Evolutionary conservation across 148 eudicot species (phyloP).

Genomic region (Pouteria glomerata): DNA sequence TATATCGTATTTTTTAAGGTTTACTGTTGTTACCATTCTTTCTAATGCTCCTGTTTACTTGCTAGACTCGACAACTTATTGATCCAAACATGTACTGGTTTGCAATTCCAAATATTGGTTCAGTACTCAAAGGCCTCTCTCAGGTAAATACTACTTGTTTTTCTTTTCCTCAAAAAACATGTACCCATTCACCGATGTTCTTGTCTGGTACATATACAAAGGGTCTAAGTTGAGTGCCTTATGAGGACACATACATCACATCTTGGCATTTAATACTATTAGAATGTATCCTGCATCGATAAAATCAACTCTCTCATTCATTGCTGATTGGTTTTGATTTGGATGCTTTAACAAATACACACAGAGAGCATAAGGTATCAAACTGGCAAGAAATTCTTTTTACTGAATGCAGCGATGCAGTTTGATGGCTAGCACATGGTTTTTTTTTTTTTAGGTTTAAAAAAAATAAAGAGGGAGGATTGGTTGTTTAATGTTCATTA

Average conservation of each 20-base stretch:
- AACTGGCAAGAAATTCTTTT: neutral
- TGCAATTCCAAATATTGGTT: constrained; percentile 83
- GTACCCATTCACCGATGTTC: neutral
- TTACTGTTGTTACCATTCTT: neutral
- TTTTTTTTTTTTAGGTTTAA: too few relatives aligned
- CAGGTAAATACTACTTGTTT: constrained; percentile 50
- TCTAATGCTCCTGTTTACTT: constrained; percentile 7
- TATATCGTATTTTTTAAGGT: neutral
- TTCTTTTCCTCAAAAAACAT: neutral
- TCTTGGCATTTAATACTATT: neutral
- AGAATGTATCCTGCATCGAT: too few relatives aligned
- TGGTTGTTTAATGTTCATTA: too few relatives aligned
- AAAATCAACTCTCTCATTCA: too few relatives aligned
- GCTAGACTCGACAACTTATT: constrained; percentile 88
- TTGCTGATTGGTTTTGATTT: too few relatives aligned
- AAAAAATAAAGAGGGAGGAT: too few relatives aligned
- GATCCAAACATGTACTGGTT: constrained; percentile 93
- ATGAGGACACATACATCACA: neutral
- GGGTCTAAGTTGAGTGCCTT: neutral
- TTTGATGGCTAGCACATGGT: too few relatives aligned
- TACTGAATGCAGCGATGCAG: neutral
- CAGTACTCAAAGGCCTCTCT: constrained; percentile 79
- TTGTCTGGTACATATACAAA: neutral
- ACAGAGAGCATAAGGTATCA: neutral
- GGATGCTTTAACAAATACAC: too few relatives aligned